phyloP scores from a whole-genome alignment of 2,329 filamentous ascomycete genomes.

The Diplodia mutila region DNA sequence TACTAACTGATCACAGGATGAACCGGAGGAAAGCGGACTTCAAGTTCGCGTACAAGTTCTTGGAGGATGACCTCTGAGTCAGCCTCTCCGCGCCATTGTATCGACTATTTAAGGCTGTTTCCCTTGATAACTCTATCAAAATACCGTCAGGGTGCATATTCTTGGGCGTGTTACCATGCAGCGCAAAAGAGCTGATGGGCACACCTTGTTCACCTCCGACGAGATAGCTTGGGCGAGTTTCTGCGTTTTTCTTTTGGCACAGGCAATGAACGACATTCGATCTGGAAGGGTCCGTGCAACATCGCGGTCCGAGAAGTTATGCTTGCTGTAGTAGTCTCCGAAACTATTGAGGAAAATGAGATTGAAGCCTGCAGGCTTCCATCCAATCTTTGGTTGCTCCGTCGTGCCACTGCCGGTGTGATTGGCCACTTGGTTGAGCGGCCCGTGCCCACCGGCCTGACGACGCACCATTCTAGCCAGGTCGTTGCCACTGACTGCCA shows the following conservation, averaged over 20 bases:
- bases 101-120: not conserved
- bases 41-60: conserved; percentile 96
- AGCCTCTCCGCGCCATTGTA: not conserved
- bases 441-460: conserved; percentile 14
- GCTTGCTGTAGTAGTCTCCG: conserved; percentile 20
- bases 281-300: not conserved
- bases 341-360: conserved; percentile 14
- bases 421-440: conserved; percentile 5
- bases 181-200: not conserved
- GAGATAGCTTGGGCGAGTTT: conserved; percentile 1
- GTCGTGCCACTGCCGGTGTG: conserved; percentile 19
- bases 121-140: not conserved
- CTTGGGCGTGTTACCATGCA: not conserved
- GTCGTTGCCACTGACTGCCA: not conserved
- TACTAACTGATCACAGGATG: conserved; percentile 71
- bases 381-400: conserved; percentile 20
- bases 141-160: not conserved
- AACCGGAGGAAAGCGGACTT: conserved; percentile 97
- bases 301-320: conserved; percentile 14
- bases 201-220: not conserved
- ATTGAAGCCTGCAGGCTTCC: not conserved
- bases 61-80: conserved; percentile 82
- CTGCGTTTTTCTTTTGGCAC: conserved; percentile 12
- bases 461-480: not conserved
- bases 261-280: conserved; percentile 7